A percentile compares a stretch with the other conserved stretches of the same genome.
Evolutionary conservation across 2,329 filamentous ascomycete genomes (phyloP).

Genomic region (Cyphellophora europaea): DNA sequence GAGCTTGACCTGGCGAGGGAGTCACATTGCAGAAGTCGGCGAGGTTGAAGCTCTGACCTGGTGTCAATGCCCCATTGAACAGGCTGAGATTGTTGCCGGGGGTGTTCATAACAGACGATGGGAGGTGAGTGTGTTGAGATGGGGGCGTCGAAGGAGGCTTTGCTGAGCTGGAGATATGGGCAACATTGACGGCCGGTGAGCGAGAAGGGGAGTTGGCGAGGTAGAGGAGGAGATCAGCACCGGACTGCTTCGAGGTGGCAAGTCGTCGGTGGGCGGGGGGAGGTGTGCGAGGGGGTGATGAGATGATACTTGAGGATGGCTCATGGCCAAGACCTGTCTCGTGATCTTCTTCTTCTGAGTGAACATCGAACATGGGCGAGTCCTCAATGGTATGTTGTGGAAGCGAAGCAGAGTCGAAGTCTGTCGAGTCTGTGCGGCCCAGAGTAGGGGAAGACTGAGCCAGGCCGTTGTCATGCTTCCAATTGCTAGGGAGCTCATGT

Average conservation of each 20-base stretch:
- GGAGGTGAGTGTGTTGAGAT: constrained; percentile 48
- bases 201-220: constrained; percentile 78
- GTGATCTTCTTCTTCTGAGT: constrained; percentile 65
- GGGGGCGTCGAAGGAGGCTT: constrained; percentile 70
- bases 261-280: constrained; percentile 45
- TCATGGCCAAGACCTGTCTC: constrained; percentile 61
- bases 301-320: constrained; percentile 36
- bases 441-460: constrained; percentile 83
- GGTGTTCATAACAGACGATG: constrained; percentile 44
- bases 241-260: constrained; percentile 60
- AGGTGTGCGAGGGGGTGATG: constrained; percentile 76
- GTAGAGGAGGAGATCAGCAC: constrained; percentile 71
- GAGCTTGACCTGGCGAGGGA: constrained; percentile 82
- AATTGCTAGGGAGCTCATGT: constrained; percentile 46
- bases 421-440: constrained; percentile 61
- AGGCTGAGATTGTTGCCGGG: constrained; percentile 54
- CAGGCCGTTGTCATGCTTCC: constrained; percentile 68
- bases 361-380: constrained; percentile 23
- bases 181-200: constrained; percentile 48
- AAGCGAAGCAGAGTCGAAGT: constrained; percentile 60
- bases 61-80: constrained; percentile 77
- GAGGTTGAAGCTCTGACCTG: constrained; percentile 82
- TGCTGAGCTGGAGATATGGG: constrained; percentile 29
- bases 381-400: constrained; percentile 32
- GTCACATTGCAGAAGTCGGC: constrained; percentile 97